These are phyloP conservation scores for Botryotinia calthae DNA, from an alignment of 2,329 filamentous ascomycete species.

Conservation along the genomic window DNA sequence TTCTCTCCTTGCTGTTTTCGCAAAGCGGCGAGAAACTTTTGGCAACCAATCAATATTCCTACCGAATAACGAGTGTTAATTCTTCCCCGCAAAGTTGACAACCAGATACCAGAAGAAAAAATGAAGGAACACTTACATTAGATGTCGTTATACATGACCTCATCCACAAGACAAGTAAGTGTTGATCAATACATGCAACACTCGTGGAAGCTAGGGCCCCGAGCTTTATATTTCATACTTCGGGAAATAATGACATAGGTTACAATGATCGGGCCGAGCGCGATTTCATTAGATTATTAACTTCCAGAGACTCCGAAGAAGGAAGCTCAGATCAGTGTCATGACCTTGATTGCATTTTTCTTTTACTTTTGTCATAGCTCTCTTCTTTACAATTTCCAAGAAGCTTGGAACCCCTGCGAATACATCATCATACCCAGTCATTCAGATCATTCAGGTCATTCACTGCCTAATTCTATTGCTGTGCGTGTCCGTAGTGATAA, in stretches of 20 bases:
- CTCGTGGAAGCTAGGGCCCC: not conserved
- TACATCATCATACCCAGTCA: not conserved
- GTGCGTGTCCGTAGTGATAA: not conserved
- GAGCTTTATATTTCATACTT: not conserved
- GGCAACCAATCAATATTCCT: conserved; percentile 4
- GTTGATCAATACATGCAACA: not conserved
- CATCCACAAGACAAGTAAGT: not conserved
- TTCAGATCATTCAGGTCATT: too few relatives aligned
- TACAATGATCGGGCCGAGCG: conserved; percentile 5
- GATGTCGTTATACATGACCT: not conserved
- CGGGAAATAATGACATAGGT: not conserved
- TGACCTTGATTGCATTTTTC: not conserved
- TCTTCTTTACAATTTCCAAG: not conserved
- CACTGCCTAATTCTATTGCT: not conserved
- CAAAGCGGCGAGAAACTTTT: not conserved
- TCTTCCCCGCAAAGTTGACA: not conserved
- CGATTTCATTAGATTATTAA: not conserved
- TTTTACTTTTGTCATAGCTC: conserved; percentile 9
- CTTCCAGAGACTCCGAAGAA: conserved; percentile 30
- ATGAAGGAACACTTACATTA: not conserved
- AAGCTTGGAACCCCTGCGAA: not conserved
- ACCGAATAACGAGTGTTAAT: not conserved
- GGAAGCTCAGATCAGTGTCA: conserved; percentile 22
- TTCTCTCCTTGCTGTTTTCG: not conserved
- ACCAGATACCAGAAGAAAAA: not conserved